phyloP scores from a whole-genome alignment of 2,329 filamentous ascomycete genomes.

The Lecanicillium sp. region DNA sequence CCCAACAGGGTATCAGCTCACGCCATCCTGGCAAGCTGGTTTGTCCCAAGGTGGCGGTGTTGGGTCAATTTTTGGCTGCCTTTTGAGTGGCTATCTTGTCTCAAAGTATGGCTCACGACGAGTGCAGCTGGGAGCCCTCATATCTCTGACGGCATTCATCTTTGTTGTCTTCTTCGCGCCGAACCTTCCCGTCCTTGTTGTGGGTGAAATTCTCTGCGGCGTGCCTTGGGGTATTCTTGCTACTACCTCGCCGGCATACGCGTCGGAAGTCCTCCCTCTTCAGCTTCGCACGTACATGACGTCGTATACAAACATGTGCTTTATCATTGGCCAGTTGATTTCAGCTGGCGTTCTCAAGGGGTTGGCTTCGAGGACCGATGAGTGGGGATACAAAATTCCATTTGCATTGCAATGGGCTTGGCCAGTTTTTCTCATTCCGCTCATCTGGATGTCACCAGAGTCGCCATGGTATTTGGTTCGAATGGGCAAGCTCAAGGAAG shows the following conservation, averaged over 20 bases:
- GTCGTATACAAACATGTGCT: conserved; percentile 36
- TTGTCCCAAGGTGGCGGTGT: too few species aligned
- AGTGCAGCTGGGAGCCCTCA: too few species aligned
- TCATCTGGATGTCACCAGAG: conserved; percentile 26
- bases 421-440: conserved; percentile 25
- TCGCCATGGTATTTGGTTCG: conserved; percentile 30
- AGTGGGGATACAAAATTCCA: conserved; percentile 31
- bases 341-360: conserved; percentile 31
- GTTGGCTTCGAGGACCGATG: conserved; percentile 24
- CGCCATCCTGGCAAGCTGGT: too few species aligned
- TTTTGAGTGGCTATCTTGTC: too few species aligned
- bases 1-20: too few species aligned
- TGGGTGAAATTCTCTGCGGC: conserved; percentile 38
- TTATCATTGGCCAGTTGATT: conserved; percentile 34
- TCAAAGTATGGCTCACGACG: too few species aligned
- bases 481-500: conserved; percentile 21
- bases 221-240: conserved; percentile 39
- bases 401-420: conserved; percentile 34
- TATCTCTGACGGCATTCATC: conserved; percentile 35
- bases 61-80: too few species aligned
- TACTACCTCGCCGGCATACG: conserved; percentile 34
- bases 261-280: conserved; percentile 34
- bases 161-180: conserved; percentile 43
- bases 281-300: conserved; percentile 34
- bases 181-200: conserved; percentile 32